Base-by-base conservation (phyloP, 2,329 filamentous ascomycete species). In the Neofusicoccum sp. region DNA sequence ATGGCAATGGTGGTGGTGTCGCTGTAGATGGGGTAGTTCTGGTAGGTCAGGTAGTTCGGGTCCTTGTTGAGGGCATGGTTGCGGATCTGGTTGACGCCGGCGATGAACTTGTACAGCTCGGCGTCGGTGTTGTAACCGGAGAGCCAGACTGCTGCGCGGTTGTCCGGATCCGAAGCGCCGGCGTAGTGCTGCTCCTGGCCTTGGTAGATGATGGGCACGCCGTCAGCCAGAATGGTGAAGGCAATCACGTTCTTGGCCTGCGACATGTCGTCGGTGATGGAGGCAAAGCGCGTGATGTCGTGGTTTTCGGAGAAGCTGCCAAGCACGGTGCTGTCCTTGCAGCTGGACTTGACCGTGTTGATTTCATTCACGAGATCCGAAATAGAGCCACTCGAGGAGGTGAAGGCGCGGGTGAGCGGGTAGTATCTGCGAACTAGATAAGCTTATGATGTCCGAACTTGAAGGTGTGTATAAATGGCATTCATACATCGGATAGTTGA, bases 1-100 rank as follows among this genome's bases (percentile, higher is more conserved):
- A 81, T 76, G 3, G 75, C 79, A 11, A 82, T 64, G 8, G 75
- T 78, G 40, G 74, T 71, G 4, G 67, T 66, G 47, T 82, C 78
- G 49, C 72, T 72, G 65, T 78, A 81, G 61, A 82, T 73, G 6
- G 77, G 69, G 24, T 72, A 70, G 59, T 75, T 75, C 65, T 76
- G 72, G 61, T 75, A 77, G 0, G 69, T 75, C 7, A 78, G 64
- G 63, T 81, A 82, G 12, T 65, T 66, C 4, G 63, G 60, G 47
- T 78, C 76, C 3, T 68, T 65, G 3, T 61, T 62, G 16, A 81
- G 70, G 2, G 77, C 79, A 12, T 74, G 73, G 53, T 75, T 76
- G 9, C 80, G 77, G 26, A 80, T 69, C 20, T 67, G 61, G 63
- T 81, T 81, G 26, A 81, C 64, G 6, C 68, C 75, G 3, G 70